A percentile compares a stretch with the other conserved stretches of the same genome.
phyloP scores from a whole-genome alignment of 2,329 filamentous ascomycete species.

The Exophiala sp. region DNA sequence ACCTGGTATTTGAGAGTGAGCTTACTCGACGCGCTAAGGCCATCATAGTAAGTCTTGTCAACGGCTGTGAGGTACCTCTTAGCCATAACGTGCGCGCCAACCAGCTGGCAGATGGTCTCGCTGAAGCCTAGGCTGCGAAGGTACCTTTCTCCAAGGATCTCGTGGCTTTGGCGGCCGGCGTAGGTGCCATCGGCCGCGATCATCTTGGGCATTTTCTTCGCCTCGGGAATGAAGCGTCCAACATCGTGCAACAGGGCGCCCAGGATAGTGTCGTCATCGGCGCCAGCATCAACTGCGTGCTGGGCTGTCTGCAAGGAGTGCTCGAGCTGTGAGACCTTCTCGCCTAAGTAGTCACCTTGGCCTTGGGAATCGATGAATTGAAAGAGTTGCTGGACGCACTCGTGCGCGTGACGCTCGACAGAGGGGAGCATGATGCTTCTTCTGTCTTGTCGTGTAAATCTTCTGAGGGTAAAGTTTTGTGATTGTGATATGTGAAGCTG shows the following conservation, averaged over 20 bases:
- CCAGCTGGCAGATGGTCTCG: slow-evolving; percentile 31
- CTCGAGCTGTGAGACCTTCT: slow-evolving; percentile 36
- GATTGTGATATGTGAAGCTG: not conserved
- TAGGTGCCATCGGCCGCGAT: slow-evolving; percentile 29
- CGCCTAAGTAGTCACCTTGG: slow-evolving; percentile 36
- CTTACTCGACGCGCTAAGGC: slow-evolving; percentile 32
- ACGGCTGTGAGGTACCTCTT: slow-evolving; percentile 32
- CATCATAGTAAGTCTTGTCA: slow-evolving; percentile 31
- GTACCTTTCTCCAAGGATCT: slow-evolving; percentile 32
- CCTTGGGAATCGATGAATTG: slow-evolving; percentile 32
- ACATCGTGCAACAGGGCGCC: slow-evolving; percentile 33
- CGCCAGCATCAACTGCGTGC: slow-evolving; percentile 30
- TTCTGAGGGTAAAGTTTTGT: not conserved
- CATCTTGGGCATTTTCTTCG: slow-evolving; percentile 30
- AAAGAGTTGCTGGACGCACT: slow-evolving; percentile 29
- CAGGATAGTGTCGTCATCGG: slow-evolving; percentile 31
- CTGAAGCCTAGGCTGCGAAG: slow-evolving; percentile 32
- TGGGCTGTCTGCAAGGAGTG: slow-evolving; percentile 35
- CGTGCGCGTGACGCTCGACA: slow-evolving; percentile 23
- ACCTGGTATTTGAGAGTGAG: slow-evolving; percentile 31
- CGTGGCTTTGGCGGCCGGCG: slow-evolving; percentile 31
- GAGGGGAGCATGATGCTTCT: slow-evolving; percentile 9
- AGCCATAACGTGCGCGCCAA: slow-evolving; percentile 34
- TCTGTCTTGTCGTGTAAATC: not conserved
- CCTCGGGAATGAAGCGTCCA: slow-evolving; percentile 33